A percentile compares a stretch with the other conserved stretches of the same genome.
Evolutionary conservation across 805 yeast genomes (phyloP).

Genomic region (Debaryomyces tyrocola): DNA sequence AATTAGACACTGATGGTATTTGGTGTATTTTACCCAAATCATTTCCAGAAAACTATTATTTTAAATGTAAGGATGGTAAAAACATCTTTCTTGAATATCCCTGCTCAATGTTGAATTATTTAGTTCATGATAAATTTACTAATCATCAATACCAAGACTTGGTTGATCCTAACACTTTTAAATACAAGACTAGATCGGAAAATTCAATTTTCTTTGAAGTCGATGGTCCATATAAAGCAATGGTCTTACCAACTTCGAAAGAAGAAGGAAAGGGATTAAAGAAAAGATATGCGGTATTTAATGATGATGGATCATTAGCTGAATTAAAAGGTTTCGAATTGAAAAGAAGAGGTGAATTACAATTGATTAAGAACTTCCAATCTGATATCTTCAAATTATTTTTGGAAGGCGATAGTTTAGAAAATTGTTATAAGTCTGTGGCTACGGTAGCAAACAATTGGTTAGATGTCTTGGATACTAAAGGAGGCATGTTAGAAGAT

Average conservation of each 20-base stretch:
- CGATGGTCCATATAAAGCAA: slow-evolving; percentile 97
- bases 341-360: slow-evolving; percentile 95
- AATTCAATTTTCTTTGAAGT: slow-evolving; percentile 97
- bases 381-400: slow-evolving; percentile 90
- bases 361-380: slow-evolving; percentile 90
- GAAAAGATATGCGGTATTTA: slow-evolving; percentile 96
- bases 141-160: slow-evolving; percentile 92
- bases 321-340: slow-evolving; percentile 96
- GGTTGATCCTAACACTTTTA: slow-evolving; percentile 63
- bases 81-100: slow-evolving; percentile 81
- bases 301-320: slow-evolving; percentile 89
- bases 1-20: slow-evolving; percentile 97
- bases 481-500: slow-evolving; percentile 85
- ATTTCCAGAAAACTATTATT: slow-evolving; percentile 84
- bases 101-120: slow-evolving; percentile 91
- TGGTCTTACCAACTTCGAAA: slow-evolving; percentile 94
- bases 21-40: slow-evolving; percentile 97
- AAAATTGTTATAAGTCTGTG: slow-evolving; percentile 81
- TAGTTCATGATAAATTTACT: slow-evolving; percentile 88
- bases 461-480: slow-evolving; percentile 89
- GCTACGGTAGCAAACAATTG: slow-evolving; percentile 93
- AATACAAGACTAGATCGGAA: slow-evolving; percentile 78
- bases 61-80: slow-evolving; percentile 76
- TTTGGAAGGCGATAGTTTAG: slow-evolving; percentile 78
- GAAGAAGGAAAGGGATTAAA: slow-evolving; percentile 97